Evolutionary conservation across 2,329 filamentous ascomycete species (phyloP), one percentile per base, ranked within the genome.

Genomic region (Aspergillaceae sp.): DNA sequence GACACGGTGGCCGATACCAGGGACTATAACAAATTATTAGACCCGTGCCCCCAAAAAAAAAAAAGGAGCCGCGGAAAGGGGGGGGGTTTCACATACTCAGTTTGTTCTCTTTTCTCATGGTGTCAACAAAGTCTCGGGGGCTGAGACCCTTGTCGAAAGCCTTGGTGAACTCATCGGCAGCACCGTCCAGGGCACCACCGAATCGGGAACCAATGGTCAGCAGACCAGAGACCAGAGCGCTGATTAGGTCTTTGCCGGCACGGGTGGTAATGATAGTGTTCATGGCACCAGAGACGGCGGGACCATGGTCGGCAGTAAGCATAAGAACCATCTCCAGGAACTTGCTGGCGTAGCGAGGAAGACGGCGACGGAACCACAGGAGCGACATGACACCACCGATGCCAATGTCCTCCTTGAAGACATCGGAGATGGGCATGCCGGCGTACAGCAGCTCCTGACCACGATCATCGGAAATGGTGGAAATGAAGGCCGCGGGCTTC

Each of bases 251-350:
- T 80, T 98, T 98, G 71, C 92, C 92, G 54, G 92, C 92, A 86
- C 92, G 87, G 50, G 92, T 98, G 53, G 92, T 98, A 70, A 98
- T 97, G 71, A 98, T 98, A 69, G 92, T 98, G 84, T 98, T 98
- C 92, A 98, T 98, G 71, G 92, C 92, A 80, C 92, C 92, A 61
- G 92, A 98, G 61, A 98, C 92, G 61, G 92, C 92, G 45, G 92
- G 92, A 74, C 92, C 92, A 83, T 98, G 92, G 68, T 98, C 92
- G 62, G 92, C 92, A 66, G 92, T 98, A 66, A 98, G 83, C 92
- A 98, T 98, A 71, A 98, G 91, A 57, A 98, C 92, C 92, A 98
- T 98, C 80, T 98, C 92, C 60, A 98, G 76, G 80, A 98, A 98
- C 76, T 94, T 94, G 80, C 88, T 94, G 65, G 92, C 92, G 70